Base-by-base conservation (phyloP, 208 protist genomes). In the Trypanosoma theileri region DNA sequence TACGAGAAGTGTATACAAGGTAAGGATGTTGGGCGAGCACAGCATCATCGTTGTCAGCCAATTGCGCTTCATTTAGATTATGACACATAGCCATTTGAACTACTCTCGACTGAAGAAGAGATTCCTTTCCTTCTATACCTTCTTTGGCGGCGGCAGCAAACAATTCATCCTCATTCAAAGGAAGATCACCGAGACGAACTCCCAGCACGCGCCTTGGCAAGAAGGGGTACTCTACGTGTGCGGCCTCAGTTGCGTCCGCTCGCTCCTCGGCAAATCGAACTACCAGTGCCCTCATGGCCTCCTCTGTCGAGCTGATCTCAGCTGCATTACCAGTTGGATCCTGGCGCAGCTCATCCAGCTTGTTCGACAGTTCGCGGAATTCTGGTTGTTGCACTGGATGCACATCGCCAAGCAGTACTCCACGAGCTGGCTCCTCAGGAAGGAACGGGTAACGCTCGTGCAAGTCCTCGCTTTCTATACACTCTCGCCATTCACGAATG, bases 1-100 rank as follows among this genome's bases (percentile, higher is more conserved):
- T 74, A 6, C 82, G 78, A 4, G 65, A 55, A 11, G 77, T 58
- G 54, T 88, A 88, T 11, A 83, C 61, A 17, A 88, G 76, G 46
- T 75, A 79, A 0, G 82, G 82, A 54, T 85, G 69, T 24, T 52
- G 40, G 1, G 63, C 24, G 9, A 82, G 71, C 10, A 73, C 58
- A 16, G 59, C 40, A 55, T 81, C 74, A 67, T 83, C 78, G 8
- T 52, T 59, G 54, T 83, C 76, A 21, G 58, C 59, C 11, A 69
- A 55, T 31, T 57, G 65, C 28, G 55, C 31, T 53, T 64, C 57
- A 26, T 56, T 72, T 21, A 72, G 50, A 35, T 72, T 58, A 28
- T 52, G n/a, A 21, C 26, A 46, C 17, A 53, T 19, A 10, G 50
- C 67, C 2, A 72, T 17, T 52, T 66, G 45, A 14, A 66, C 21